Evolutionary conservation across 2,329 filamentous ascomycete genomes (phyloP).

Genomic region (Arthroderma sp.): DNA sequence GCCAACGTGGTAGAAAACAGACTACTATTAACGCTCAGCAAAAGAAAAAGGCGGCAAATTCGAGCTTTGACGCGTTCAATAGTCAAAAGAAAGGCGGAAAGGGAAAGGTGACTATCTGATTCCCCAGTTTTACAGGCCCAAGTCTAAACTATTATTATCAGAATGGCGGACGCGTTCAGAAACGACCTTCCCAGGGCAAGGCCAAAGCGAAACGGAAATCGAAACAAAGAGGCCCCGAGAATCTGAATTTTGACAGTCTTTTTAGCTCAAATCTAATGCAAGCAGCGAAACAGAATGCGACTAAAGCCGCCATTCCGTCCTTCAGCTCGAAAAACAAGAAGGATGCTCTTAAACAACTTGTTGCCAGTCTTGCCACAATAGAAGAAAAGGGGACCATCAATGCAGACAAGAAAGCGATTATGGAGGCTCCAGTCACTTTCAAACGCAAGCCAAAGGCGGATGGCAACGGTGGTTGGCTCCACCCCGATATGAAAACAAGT

Average conservation of each 20-base stretch:
- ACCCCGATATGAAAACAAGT: conserved; percentile 21
- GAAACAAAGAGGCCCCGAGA: not conserved
- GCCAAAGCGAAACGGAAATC: not conserved
- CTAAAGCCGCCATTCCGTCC: conserved; percentile 13
- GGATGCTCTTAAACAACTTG: conserved; percentile 21
- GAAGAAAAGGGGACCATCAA: conserved; percentile 15
- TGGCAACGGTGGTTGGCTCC: conserved; percentile 20
- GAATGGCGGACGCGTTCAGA: no score
- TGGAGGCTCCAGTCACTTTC: conserved; percentile 20
- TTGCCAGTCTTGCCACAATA: conserved; percentile 19
- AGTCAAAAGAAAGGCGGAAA: no score
- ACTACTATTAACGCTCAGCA: no score
- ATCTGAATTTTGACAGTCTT: conserved; percentile 7
- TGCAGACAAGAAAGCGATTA: conserved; percentile 16
- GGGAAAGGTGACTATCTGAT: no score
- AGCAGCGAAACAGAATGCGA: conserved; percentile 13
- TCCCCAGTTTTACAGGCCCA: no score
- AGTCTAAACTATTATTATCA: no score
- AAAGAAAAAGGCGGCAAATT: no score
- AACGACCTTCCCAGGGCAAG: not conserved
- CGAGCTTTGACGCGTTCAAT: no score
- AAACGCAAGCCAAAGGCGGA: conserved; percentile 15
- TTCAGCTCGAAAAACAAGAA: conserved; percentile 15
- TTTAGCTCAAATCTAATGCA: conserved; percentile 7
- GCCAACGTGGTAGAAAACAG: no score